phyloP scores from a whole-genome alignment of 495 filamentous ascomycete genomes.

The Aspergillus nidulans region DNA sequence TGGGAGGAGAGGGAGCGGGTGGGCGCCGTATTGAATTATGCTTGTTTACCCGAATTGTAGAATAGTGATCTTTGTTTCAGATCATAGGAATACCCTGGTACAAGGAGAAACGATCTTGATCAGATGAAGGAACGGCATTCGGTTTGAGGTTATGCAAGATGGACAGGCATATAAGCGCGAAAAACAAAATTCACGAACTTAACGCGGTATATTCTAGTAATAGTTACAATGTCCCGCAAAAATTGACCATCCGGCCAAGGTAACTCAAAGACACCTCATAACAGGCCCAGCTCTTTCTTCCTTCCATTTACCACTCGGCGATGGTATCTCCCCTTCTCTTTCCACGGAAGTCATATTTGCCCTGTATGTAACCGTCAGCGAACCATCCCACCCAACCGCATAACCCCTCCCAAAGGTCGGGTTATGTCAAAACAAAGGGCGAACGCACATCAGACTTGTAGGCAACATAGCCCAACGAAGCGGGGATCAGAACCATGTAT shows the following conservation, averaged over 20 bases:
- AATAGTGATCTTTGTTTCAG: slow-evolving; percentile 13
- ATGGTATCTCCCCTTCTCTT: slow-evolving; percentile 83
- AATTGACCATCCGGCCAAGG: background rate
- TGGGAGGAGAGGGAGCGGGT: slow-evolving; percentile 41
- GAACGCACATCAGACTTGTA: slow-evolving; percentile 82
- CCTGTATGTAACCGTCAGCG: slow-evolving; percentile 46
- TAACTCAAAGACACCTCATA: background rate
- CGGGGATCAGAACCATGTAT: slow-evolving; percentile 68
- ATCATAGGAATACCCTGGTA: slow-evolving; percentile 16
- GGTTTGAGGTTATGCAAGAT: background rate
- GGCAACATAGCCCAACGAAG: slow-evolving; percentile 60
- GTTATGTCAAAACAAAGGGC: too few relatives aligned
- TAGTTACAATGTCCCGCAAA: slow-evolving; percentile 33
- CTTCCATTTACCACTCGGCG: slow-evolving; percentile 56
- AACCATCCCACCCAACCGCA: slow-evolving; percentile 7
- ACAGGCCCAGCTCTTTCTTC: slow-evolving; percentile 17
- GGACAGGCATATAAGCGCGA: background rate
- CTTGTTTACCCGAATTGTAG: slow-evolving; percentile 1
- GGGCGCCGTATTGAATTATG: slow-evolving; percentile 37
- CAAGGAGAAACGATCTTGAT: background rate
- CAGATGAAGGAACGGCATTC: background rate
- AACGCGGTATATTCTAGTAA: slow-evolving; percentile 39
- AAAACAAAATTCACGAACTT: slow-evolving; percentile 3
- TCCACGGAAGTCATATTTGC: slow-evolving; percentile 77
- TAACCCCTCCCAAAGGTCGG: too few relatives aligned